phyloP scores from a whole-genome alignment of 202 grass and related monocot genomes.

The Zizania palustris region DNA sequence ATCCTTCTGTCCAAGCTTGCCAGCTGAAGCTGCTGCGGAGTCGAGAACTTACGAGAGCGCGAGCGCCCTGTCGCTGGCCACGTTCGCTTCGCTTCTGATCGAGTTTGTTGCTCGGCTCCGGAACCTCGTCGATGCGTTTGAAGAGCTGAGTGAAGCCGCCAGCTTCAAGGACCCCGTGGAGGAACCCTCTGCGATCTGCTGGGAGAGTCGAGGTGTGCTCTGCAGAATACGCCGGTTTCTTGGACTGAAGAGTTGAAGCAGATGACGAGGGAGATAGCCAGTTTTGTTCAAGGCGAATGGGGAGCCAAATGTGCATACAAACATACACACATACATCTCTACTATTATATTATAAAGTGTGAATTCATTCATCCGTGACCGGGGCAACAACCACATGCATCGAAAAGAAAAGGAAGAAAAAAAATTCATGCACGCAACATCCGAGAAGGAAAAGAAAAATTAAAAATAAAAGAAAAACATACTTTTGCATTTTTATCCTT shows the following conservation, averaged over 20 bases:
- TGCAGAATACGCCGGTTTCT: slow-evolving; percentile 42
- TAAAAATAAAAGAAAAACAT: too few relatives aligned
- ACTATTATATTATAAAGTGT: too few relatives aligned
- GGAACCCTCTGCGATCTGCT: slow-evolving; percentile 45
- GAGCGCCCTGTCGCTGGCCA: slow-evolving; percentile 79
- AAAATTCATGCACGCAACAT: too few relatives aligned
- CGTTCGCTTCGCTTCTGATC: slow-evolving; percentile 86
- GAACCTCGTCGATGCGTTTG: slow-evolving; percentile 77
- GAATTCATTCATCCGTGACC: too few relatives aligned
- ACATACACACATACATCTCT: too few relatives aligned
- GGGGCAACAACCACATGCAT: too few relatives aligned
- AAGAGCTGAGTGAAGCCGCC: slow-evolving; percentile 70
- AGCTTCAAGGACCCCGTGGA: slow-evolving; percentile 70
- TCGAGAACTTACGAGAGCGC: slow-evolving; percentile 79
- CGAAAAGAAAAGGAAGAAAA: too few relatives aligned
- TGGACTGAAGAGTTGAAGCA: slow-evolving; percentile 44
- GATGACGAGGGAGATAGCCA: not conserved
- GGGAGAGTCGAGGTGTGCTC: slow-evolving; percentile 35
- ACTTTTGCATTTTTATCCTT: too few relatives aligned
- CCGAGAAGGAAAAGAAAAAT: too few relatives aligned
- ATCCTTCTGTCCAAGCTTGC: slow-evolving; percentile 45
- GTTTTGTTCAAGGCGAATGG: slow-evolving; percentile 6
- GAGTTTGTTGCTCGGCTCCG: slow-evolving; percentile 87
- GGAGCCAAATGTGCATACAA: slow-evolving; percentile 25
- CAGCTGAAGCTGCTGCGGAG: slow-evolving; percentile 28